phyloP scores from a whole-genome alignment of 2,329 filamentous ascomycete genomes.

The Pyricularia sp. region DNA sequence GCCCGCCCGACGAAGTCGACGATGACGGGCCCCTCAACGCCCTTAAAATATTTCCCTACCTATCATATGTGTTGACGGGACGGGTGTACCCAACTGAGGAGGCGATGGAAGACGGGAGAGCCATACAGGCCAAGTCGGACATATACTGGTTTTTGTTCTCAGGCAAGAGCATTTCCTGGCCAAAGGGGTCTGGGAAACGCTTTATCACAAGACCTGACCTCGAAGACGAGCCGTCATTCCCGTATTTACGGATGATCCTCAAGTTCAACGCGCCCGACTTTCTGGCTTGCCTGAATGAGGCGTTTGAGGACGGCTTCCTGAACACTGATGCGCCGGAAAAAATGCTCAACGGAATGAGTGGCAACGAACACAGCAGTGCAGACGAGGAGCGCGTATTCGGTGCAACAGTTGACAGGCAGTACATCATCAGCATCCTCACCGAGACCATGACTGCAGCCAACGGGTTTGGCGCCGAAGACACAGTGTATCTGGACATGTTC shows the following conservation, averaged over 20 bases:
- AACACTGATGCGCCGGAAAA: conserved; percentile 60
- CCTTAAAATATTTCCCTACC: conserved; percentile 85
- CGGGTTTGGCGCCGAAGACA: conserved; percentile 61
- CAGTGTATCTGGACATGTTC: conserved; percentile 97
- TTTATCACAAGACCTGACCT: conserved; percentile 47
- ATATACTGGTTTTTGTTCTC: conserved; percentile 92
- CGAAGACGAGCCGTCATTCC: conserved; percentile 58
- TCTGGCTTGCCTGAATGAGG: conserved; percentile 89
- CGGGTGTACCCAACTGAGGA: conserved; percentile 84
- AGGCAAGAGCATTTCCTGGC: conserved; percentile 65
- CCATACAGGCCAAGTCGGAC: conserved; percentile 67
- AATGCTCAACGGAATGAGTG: conserved; percentile 35
- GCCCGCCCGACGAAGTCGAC: conserved; percentile 25
- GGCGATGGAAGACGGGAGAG: conserved; percentile 56
- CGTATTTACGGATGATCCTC: conserved; percentile 71
- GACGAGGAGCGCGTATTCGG: conserved; percentile 56
- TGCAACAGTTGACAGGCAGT: conserved; percentile 75
- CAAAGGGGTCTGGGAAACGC: conserved; percentile 44
- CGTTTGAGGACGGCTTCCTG: conserved; percentile 87
- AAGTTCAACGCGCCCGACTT: conserved; percentile 86
- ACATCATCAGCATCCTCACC: conserved; percentile 78
- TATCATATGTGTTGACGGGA: conserved; percentile 82
- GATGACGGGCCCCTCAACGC: conserved; percentile 54
- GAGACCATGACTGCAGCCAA: conserved; percentile 74
- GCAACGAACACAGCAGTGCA: conserved; percentile 17